Conservation (phyloP, 768 basidiomycete species). For the Leucocoprinus sp. region DNA sequence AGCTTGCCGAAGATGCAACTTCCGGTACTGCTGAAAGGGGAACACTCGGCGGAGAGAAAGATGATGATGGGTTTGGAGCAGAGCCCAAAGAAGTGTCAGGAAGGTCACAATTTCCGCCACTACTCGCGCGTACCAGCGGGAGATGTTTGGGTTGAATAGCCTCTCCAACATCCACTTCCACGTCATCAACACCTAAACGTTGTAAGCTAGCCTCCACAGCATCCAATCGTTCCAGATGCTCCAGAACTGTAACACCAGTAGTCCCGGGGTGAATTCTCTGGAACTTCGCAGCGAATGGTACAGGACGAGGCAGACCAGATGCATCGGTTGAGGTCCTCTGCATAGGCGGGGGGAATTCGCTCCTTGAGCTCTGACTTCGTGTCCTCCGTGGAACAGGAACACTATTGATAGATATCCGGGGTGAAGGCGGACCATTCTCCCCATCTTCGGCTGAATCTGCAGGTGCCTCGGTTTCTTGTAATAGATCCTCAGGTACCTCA, state of each 20-base stretch:
- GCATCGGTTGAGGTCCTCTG: slow-evolving; percentile 56
- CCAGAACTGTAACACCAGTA: slow-evolving; percentile 78
- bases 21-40: slow-evolving; percentile 53
- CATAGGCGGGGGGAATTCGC: slow-evolving; percentile 70
- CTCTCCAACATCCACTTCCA: slow-evolving; percentile 61
- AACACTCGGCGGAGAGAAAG: slow-evolving; percentile 52
- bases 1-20: slow-evolving; percentile 42
- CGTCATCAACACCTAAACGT: slow-evolving; percentile 53
- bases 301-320: slow-evolving; percentile 60
- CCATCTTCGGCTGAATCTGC: slow-evolving; percentile 17
- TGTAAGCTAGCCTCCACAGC: slow-evolving; percentile 74
- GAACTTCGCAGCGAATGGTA: slow-evolving; percentile 80
- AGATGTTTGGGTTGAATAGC: slow-evolving; percentile 24
- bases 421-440: slow-evolving; percentile 38
- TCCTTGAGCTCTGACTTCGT: slow-evolving; percentile 54
- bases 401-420: slow-evolving; percentile 52
- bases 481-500: slow-evolving; percentile 56
- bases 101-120: slow-evolving; percentile 8
- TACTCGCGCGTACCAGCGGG: slow-evolving; percentile 13
- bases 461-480: slow-evolving; percentile 16
- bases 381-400: slow-evolving; percentile 48
- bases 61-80: slow-evolving; percentile 23
- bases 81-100: slow-evolving; percentile 8
- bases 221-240: slow-evolving; percentile 80
- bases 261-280: slow-evolving; percentile 78